Evolutionary conservation across 2,329 filamentous ascomycete species (phyloP).

Genomic region (Chaetomium sp.): DNA sequence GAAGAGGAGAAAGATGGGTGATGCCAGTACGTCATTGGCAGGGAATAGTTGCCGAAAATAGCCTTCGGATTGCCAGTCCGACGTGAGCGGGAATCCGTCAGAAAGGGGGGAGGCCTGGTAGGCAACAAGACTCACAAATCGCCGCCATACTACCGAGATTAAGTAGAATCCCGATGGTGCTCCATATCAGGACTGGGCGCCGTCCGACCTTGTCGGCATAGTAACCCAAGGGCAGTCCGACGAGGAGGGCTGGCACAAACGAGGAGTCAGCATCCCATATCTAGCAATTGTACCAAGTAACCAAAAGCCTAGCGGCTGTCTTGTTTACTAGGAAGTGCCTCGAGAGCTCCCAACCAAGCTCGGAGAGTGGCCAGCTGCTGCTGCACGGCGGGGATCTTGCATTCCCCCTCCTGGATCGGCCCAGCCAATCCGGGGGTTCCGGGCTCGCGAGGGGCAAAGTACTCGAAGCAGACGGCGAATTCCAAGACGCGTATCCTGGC

Average conservation of each 20-base stretch:
- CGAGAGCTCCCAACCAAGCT: not conserved
- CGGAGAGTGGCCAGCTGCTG: not conserved
- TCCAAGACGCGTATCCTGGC: not conserved
- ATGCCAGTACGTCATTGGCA: not conserved
- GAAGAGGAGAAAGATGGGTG: not conserved
- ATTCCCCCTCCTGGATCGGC: not conserved
- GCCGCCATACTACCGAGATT: not conserved
- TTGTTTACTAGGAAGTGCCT: not conserved
- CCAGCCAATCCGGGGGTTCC: not conserved
- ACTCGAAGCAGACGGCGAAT: not conserved
- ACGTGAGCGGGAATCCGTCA: not conserved
- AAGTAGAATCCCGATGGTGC: not conserved
- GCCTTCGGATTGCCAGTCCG: not conserved
- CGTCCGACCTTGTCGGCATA: not conserved
- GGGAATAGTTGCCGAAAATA: not conserved
- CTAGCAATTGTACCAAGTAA: not conserved
- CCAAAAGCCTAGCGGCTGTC: not conserved
- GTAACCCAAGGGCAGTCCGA: not conserved
- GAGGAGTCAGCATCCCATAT: not conserved
- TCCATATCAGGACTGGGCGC: not conserved
- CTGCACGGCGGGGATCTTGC: not conserved
- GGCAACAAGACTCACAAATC: not conserved
- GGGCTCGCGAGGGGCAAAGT: not conserved
- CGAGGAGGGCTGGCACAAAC: not conserved
- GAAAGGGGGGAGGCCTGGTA: not conserved